Percentiles rank a stretch among this genome's conserved stretches.
phyloP scores from a whole-genome alignment of 495 filamentous ascomycete genomes.

The Lasiosphaeria ovina region DNA sequence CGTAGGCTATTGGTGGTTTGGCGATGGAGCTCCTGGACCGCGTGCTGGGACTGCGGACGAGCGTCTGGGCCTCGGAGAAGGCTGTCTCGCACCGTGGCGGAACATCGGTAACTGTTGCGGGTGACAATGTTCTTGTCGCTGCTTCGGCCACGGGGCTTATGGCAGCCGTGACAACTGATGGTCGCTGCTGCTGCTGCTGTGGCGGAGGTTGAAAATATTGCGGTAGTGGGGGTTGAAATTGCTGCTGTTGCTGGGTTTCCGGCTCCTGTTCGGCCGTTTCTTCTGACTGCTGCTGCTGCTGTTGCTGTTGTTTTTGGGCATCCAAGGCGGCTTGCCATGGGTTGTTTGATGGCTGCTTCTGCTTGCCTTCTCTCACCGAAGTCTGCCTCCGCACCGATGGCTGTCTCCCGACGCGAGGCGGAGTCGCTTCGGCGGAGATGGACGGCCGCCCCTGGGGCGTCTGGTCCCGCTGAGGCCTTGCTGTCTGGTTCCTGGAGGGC shows the following conservation, averaged over 20 bases:
- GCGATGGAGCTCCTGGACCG: slow-evolving; percentile 48
- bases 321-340: slow-evolving; percentile 36
- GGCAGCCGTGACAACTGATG: no score
- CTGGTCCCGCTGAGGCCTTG: slow-evolving; percentile 32
- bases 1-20: slow-evolving; percentile 41
- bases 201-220: slow-evolving; percentile 1
- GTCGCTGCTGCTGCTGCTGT: slow-evolving; percentile 4
- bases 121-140: slow-evolving; percentile 21
- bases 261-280: background rate
- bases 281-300: slow-evolving; percentile 14
- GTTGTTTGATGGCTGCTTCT: slow-evolving; percentile 29
- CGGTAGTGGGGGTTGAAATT: background rate
- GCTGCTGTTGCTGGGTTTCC: slow-evolving; percentile 8
- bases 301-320: slow-evolving; percentile 13
- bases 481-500: slow-evolving; percentile 35
- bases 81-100: slow-evolving; percentile 46
- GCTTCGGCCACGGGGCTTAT: slow-evolving; percentile 1
- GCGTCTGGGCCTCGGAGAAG: slow-evolving; percentile 50
- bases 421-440: slow-evolving; percentile 13
- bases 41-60: slow-evolving; percentile 48
- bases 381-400: slow-evolving; percentile 35
- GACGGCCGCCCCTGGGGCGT: slow-evolving; percentile 38
- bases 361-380: slow-evolving; percentile 37
- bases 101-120: slow-evolving; percentile 32
- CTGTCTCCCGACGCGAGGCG: slow-evolving; percentile 33